A percentile compares a stretch with the other conserved stretches of the same genome.
Evolutionary conservation across 139 green algal species (phyloP).

Genomic region (Nannochloris sp.): DNA sequence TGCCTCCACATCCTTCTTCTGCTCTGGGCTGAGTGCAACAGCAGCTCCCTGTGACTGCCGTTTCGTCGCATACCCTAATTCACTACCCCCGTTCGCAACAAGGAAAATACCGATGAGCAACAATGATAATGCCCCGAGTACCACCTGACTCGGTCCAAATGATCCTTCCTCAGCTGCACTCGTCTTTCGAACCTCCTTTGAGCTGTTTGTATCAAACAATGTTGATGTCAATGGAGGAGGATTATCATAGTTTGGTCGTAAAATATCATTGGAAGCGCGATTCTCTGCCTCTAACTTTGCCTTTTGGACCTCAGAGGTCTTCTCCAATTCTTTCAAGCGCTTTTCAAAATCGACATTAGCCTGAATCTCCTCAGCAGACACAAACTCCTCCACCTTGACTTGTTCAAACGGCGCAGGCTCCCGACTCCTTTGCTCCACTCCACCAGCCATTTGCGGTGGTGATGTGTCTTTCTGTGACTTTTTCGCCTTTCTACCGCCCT

Average conservation of each 20-base stretch:
- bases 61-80: conserved; percentile 5
- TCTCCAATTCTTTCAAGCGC: conserved; percentile 17
- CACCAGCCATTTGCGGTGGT: too few relatives aligned
- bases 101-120: conserved; percentile 21
- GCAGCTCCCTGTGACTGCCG: background rate
- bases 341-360: conserved; percentile 25
- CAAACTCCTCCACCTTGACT: background rate
- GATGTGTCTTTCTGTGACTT: too few relatives aligned
- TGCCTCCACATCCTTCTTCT: conserved; percentile 14
- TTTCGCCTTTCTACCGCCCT: too few relatives aligned
- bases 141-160: conserved; percentile 23
- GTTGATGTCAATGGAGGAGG: conserved; percentile 20
- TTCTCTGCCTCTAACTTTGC: background rate
- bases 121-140: conserved; percentile 14
- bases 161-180: conserved; percentile 5
- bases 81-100: conserved; percentile 17
- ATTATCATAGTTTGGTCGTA: conserved; percentile 15
- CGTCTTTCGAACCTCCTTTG: background rate
- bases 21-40: conserved; percentile 5
- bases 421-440: too few relatives aligned
- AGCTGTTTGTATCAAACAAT: conserved; percentile 1
- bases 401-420: background rate
- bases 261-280: conserved; percentile 2
- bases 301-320: conserved; percentile 12
- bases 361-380: conserved; percentile 2